Conservation (phyloP, 2,329 filamentous ascomycete genomes). For the Zymoseptoria crescenta region DNA sequence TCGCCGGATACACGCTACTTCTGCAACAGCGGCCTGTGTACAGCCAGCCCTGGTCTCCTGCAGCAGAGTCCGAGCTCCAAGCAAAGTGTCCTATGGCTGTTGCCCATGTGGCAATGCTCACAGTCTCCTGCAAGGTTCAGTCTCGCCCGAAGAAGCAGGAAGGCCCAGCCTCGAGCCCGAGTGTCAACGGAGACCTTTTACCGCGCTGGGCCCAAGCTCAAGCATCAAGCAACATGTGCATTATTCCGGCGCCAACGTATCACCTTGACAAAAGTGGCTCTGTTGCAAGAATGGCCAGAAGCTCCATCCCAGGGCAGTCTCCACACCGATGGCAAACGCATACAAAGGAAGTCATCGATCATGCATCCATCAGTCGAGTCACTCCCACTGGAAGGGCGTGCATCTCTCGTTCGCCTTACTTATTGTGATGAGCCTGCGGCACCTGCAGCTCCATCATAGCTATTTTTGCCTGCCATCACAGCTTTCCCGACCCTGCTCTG, state of each 20-base stretch:
- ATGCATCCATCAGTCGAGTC: background rate
- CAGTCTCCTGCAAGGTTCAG: background rate
- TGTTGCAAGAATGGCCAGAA: background rate
- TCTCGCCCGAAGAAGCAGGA: background rate
- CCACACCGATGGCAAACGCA: background rate
- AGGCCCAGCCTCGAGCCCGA: background rate
- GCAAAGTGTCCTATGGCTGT: background rate
- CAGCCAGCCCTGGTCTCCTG: background rate
- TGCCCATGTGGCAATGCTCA: background rate
- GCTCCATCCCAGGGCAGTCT: background rate
- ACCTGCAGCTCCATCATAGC: background rate
- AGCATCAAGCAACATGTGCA: background rate
- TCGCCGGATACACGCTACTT: background rate
- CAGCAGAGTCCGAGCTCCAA: background rate
- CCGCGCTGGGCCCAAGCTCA: background rate
- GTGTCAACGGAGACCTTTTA: background rate
- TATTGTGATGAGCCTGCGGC: background rate
- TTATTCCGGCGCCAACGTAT: background rate
- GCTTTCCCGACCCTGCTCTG: background rate
- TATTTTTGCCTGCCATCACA: background rate
- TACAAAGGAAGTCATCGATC: background rate
- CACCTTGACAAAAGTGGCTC: background rate
- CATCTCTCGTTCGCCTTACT: background rate
- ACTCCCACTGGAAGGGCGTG: background rate
- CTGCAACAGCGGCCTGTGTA: background rate